Base-by-base conservation (phyloP, 805 yeast genomes). In the Cyberlindnera veronae region DNA sequence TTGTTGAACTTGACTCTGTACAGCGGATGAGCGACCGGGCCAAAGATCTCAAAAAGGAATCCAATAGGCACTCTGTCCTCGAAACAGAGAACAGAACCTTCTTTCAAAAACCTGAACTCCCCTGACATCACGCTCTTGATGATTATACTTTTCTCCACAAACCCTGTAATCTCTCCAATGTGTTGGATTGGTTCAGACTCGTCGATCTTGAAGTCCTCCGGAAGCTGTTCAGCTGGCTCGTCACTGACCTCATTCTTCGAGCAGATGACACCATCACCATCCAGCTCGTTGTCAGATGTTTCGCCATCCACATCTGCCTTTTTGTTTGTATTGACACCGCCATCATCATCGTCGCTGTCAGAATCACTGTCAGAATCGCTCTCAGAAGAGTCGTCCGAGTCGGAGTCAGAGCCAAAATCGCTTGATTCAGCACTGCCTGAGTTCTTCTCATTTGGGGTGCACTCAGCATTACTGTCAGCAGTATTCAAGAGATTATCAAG, bases 1-100 rank as follows among this genome's bases (percentile, higher is more conserved):
- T 68, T 48, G 41, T 75, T 72, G 56, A 86, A 79, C 42, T 80
- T 78, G 2, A 93, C 82, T 29, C 95, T 71, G 58, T 88, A 90
- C 33, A 81, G 68, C 0, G 99, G 99, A 15, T 76, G 62, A 46
- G 85, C 84, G 6, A 93, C 71, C 10, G 87, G 82, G 0, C 99
- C 99, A 66, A 93, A 88, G 0, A 88, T 86, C 60, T 93, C 99
- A 55, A 79, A 84, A 9, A 91, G 64, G 1, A 83, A 80, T 0
- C 98, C 98, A 13, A 93, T 53, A 1, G 82, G 63, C 2, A 75
- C 69, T 33, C 82, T 69, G 56, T 86, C 88, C 47, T 78, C 81
- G 32, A 89, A 73, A 54, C 96, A 87, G 3, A 91, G 69, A 0
- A 91, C 68, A 0, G 95, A 81, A 13, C 81, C 83, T 39, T 88